Evolutionary conservation across 179 eudicot species (phyloP).

Genomic region (Nepenthes alata): DNA sequence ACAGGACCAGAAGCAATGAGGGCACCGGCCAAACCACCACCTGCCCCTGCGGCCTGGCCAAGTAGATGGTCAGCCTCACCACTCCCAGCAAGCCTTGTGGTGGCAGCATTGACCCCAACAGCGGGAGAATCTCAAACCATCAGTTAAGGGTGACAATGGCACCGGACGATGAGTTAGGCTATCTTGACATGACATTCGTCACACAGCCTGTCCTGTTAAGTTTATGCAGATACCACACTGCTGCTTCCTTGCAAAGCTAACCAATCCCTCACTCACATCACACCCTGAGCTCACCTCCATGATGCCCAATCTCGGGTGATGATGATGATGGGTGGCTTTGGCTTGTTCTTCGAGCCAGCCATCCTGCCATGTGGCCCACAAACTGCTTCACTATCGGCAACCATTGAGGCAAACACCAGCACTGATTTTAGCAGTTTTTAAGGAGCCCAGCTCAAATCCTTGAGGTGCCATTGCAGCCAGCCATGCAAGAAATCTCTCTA

Average conservation of each 20-base stretch:
- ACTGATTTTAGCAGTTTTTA: slow-evolving; percentile 7
- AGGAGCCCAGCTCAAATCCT: slow-evolving; percentile 12
- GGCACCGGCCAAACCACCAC: slow-evolving; percentile 29
- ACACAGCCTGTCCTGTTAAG: slow-evolving; percentile 26
- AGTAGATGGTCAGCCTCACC: slow-evolving; percentile 23
- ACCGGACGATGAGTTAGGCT: slow-evolving; percentile 21
- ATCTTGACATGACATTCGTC: slow-evolving; percentile 25
- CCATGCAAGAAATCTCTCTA: slow-evolving; percentile 12
- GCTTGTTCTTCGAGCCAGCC: slow-evolving; percentile 34
- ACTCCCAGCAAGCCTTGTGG: slow-evolving; percentile 28
- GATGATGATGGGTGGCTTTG: slow-evolving; percentile 31
- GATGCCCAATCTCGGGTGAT: slow-evolving; percentile 31
- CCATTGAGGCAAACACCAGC: background rate
- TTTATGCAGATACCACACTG: slow-evolving; percentile 27
- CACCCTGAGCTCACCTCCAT: slow-evolving; percentile 26
- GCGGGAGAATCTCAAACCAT: slow-evolving; percentile 27
- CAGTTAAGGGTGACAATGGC: slow-evolving; percentile 28
- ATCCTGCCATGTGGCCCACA: slow-evolving; percentile 30
- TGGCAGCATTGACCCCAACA: slow-evolving; percentile 30
- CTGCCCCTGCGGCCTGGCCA: slow-evolving; percentile 34
- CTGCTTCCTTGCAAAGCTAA: slow-evolving; percentile 21
- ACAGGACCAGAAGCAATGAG: slow-evolving; percentile 31
- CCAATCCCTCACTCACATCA: slow-evolving; percentile 19
- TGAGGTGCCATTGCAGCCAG: slow-evolving; percentile 22
- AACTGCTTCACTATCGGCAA: slow-evolving; percentile 14